Base-by-base conservation (phyloP, 1,139 yeast species). In the Zygosaccharomyces pseudobailii region DNA sequence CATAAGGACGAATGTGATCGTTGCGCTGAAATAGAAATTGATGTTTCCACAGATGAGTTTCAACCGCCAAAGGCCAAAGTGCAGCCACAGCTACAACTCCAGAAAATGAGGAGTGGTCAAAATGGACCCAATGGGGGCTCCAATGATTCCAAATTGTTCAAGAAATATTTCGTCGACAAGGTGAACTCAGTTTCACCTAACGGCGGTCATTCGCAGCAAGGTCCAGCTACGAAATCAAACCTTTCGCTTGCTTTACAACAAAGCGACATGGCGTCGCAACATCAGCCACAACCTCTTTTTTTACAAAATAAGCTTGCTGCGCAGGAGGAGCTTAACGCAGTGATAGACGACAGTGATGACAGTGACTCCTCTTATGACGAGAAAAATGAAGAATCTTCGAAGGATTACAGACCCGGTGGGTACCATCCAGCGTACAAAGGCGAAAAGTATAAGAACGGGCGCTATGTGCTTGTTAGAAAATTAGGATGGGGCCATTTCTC, bases 401-500 rank as follows among this genome's bases (percentile, higher is more conserved):
- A 75, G 45, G 92, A 85, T 60, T 85, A 85, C 63, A 77, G 75
- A 48, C 78, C 76, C 10, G 92, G 92, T 19, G 95, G 95, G 0
- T 85, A 85, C 63, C 92, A 84, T 61, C 89, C 94, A 0, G 85
- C 88, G 5, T 80, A 62, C 57, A 77, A 82, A 48, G 90, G 92
- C 4, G 94, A 85, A 61, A 68, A 69, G 17, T 84, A 82, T 62
- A 82, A 83, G 53, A 70, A 75, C 32, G 72, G 74, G 7, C 69
- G 75, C 48, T 85, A 85, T 61, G 71, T 79, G 0, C 69, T 85
- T 31, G 80, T 83, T 31, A 71, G 92, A 46, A 85, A 85, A 59
- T 68, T 85, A 9, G 92, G 92, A 0, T 83, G 90, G 89, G 92
- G 92, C 22, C 89, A 84, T 62, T 84, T 84, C 58, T 81, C 87